Evolutionary conservation across 139 green algal species (phyloP).

Genomic region (Tetratostichococcus sp.): DNA sequence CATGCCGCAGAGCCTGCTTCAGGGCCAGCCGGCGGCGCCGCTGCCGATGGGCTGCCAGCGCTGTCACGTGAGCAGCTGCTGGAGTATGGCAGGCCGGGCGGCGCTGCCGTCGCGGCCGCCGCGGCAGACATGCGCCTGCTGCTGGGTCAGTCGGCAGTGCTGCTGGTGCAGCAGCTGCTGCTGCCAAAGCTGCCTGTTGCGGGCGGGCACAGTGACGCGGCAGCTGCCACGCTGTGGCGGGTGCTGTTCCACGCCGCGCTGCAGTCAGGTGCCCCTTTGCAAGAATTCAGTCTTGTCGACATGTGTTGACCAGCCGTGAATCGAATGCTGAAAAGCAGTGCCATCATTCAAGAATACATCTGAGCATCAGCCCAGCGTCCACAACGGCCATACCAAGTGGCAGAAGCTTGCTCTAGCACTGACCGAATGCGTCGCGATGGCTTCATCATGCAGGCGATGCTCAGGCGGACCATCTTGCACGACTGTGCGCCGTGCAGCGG

Average conservation of each 20-base stretch:
- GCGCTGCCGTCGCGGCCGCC: too few relatives aligned
- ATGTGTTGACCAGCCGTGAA: too few relatives aligned
- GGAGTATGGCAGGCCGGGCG: neutral
- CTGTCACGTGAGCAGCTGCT: neutral
- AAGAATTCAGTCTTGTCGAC: too few relatives aligned
- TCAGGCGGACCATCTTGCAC: neutral
- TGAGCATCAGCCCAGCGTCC: too few relatives aligned
- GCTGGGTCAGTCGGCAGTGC: neutral
- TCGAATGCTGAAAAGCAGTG: too few relatives aligned
- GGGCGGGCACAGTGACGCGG: neutral
- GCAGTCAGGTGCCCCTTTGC: neutral
- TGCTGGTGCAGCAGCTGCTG: neutral
- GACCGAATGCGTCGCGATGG: neutral
- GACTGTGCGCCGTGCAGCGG: neutral
- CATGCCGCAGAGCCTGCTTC: too few relatives aligned
- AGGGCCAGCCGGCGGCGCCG: too few relatives aligned
- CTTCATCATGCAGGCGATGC: neutral
- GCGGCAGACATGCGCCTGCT: neutral
- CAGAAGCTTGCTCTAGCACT: too few relatives aligned
- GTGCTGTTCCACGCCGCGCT: neutral
- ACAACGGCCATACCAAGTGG: too few relatives aligned
- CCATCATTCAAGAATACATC: too few relatives aligned
- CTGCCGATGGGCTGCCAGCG: too few relatives aligned
- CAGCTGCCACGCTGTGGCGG: neutral
- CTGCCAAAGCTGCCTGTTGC: neutral